Conservation (phyloP, 768 basidiomycete genomes). For the Hirschioporus abietinus region DNA sequence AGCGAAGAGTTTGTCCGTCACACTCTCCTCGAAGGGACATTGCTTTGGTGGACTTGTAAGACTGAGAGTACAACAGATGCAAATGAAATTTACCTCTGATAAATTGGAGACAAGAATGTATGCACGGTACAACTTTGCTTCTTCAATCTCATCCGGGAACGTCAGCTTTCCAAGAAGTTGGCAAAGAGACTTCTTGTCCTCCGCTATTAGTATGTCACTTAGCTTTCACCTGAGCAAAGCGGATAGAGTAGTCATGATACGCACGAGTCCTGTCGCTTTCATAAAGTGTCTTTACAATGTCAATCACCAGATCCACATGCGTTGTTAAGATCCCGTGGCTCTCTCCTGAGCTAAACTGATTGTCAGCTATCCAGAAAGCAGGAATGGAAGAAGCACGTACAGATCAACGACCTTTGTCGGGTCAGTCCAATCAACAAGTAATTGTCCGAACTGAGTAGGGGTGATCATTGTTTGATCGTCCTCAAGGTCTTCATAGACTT, state of each 20-base stretch:
- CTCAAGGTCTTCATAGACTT: slow-evolving; percentile 27
- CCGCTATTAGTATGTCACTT: slow-evolving; percentile 33
- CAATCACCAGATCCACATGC: slow-evolving; percentile 55
- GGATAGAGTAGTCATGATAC: slow-evolving; percentile 7
- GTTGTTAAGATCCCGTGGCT: slow-evolving; percentile 19
- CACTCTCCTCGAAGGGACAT: slow-evolving; percentile 50
- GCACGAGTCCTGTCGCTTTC: slow-evolving; percentile 43
- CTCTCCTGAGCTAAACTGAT: slow-evolving; percentile 21
- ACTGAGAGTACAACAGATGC: slow-evolving; percentile 2
- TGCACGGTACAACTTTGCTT: slow-evolving; percentile 38
- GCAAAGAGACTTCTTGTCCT: slow-evolving; percentile 57
- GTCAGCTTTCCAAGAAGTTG: slow-evolving; percentile 60
- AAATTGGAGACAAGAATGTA: slow-evolving; percentile 46
- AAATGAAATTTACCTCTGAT: slow-evolving; percentile 33
- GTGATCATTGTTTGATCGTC: slow-evolving; percentile 28
- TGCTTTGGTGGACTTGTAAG: slow-evolving; percentile 33
- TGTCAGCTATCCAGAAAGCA: slow-evolving; percentile 20
- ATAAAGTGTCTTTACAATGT: slow-evolving; percentile 46
- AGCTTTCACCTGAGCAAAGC: neutral
- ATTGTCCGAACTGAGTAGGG: slow-evolving; percentile 28
- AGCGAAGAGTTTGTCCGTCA: slow-evolving; percentile 48
- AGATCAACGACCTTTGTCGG: slow-evolving; percentile 29
- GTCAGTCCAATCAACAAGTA: slow-evolving; percentile 40
- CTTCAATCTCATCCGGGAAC: slow-evolving; percentile 35
- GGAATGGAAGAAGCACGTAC: slow-evolving; percentile 4